These are phyloP conservation scores for Pythium apleroticum DNA, from an alignment of 352 stramenopile genomes.

Conservation along the genomic window DNA sequence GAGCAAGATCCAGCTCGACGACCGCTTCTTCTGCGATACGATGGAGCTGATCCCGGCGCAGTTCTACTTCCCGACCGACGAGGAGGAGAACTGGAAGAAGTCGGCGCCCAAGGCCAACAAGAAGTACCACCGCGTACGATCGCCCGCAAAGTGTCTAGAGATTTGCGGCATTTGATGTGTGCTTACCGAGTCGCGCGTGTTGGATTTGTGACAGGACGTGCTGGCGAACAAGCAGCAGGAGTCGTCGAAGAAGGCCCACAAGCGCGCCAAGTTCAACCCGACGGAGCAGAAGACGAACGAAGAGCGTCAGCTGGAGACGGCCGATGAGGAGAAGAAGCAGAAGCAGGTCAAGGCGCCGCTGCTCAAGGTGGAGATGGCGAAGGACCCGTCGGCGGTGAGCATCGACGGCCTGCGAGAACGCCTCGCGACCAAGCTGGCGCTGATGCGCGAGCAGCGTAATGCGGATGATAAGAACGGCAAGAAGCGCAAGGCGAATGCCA, in stretches of 20 bases:
- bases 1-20: constrained; percentile 36
- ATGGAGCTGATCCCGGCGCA: constrained; percentile 77
- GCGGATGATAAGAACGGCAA: constrained; percentile 61
- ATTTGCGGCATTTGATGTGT: not conserved
- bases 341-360: constrained; percentile 34
- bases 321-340: constrained; percentile 48
- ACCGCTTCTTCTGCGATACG: constrained; percentile 71
- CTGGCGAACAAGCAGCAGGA: constrained; percentile 51
- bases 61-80: constrained; percentile 79
- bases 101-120: constrained; percentile 52
- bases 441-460: constrained; percentile 72
- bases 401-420: constrained; percentile 69
- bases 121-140: constrained; percentile 75
- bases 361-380: constrained; percentile 33
- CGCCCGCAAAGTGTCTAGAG: not conserved
- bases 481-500: constrained; percentile 41
- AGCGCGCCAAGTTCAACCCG: constrained; percentile 75
- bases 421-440: constrained; percentile 67
- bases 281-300: constrained; percentile 66
- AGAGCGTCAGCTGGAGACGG: constrained; percentile 44
- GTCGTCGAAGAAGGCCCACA: constrained; percentile 60
- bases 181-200: not conserved
- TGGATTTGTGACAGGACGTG: constrained; percentile 37
- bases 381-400: constrained; percentile 40
- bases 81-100: constrained; percentile 73